Percentiles rank a stretch among this genome's conserved stretches.
phyloP scores from a whole-genome alignment of 441 rosid species.

The Pelargonium australe region DNA sequence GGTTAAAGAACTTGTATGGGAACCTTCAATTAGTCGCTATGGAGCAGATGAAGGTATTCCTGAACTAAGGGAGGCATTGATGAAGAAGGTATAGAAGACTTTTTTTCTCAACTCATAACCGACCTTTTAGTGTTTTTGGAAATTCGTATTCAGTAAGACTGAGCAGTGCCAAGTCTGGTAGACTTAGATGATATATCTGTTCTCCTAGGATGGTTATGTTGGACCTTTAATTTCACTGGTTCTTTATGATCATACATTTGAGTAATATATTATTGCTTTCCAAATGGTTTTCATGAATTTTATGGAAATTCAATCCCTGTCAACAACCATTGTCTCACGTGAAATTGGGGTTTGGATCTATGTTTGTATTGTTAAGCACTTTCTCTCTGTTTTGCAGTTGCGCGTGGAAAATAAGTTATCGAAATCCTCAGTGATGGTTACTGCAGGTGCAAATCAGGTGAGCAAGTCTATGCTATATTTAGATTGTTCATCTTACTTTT shows the following conservation, averaged over 20 bases:
- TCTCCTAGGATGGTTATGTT: too few species aligned
- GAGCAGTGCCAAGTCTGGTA: conserved; percentile 1
- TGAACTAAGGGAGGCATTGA: conserved; percentile 64
- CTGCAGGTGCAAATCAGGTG: conserved; percentile 99
- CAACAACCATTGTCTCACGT: background rate
- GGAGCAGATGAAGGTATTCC: conserved; percentile 94
- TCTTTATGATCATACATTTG: too few species aligned
- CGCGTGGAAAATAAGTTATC: conserved; percentile 60
- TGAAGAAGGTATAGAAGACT: conserved; percentile 42
- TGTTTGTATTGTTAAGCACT: background rate
- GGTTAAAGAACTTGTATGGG: conserved; percentile 78
- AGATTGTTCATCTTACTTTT: conserved; percentile 10
- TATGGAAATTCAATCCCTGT: too few species aligned
- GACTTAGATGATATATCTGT: conserved; percentile 5
- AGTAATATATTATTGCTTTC: too few species aligned
- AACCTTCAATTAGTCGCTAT: conserved; percentile 67
- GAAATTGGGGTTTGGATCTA: background rate
- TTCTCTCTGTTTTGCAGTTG: conserved; percentile 42
- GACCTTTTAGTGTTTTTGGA: conserved; percentile 15
- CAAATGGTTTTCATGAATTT: too few species aligned
- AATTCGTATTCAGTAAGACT: background rate
- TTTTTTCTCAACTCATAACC: background rate
- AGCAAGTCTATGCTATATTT: background rate
- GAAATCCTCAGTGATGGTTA: conserved; percentile 85
- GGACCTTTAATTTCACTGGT: too few species aligned